A percentile compares a stretch with the other conserved stretches of the same genome.
These are phyloP conservation scores for Huntiella bhutanensis DNA, from an alignment of 2,329 filamentous ascomycete species.

Conservation along the genomic window DNA sequence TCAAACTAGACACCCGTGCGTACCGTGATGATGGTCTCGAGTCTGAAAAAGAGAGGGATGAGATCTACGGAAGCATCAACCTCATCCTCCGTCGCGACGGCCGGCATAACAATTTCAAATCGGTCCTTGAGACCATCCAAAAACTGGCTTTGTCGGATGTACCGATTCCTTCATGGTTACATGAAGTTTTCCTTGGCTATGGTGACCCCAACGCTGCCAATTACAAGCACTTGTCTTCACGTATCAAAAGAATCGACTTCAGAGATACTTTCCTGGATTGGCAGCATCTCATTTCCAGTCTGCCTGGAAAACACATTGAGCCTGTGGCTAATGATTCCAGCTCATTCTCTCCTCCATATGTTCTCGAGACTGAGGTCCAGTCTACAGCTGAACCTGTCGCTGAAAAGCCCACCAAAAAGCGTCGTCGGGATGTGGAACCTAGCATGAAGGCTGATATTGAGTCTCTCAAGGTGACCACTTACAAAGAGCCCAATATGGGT, in stretches of 20 bases:
- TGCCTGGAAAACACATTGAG: constrained; percentile 75
- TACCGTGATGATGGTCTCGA: constrained; percentile 61
- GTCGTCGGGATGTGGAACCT: constrained; percentile 59
- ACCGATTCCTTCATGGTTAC: constrained; percentile 74
- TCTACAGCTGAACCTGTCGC: constrained; percentile 20
- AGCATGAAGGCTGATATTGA: constrained; percentile 42
- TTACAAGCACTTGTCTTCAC: constrained; percentile 65
- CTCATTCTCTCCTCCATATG: constrained; percentile 73
- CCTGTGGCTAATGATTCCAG: constrained; percentile 50
- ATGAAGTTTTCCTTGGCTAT: constrained; percentile 95
- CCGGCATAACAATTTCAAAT: constrained; percentile 93
- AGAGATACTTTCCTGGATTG: constrained; percentile 90
- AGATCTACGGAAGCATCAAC: constrained; percentile 73
- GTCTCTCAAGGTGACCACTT: constrained; percentile 68
- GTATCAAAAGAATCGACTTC: constrained; percentile 65
- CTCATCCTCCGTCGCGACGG: constrained; percentile 65
- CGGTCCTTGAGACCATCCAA: constrained; percentile 79
- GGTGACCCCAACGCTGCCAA: constrained; percentile 78
- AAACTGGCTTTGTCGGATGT: constrained; percentile 70
- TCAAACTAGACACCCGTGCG: constrained; percentile 61
- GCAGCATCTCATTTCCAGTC: constrained; percentile 78
- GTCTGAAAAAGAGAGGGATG: constrained; percentile 44
- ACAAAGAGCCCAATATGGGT: constrained; percentile 71
- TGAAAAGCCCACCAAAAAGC: constrained; percentile 59
- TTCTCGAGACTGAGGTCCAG: constrained; percentile 49